phyloP scores from a whole-genome alignment of 495 filamentous ascomycete genomes.

The Trichoderma reesei region DNA sequence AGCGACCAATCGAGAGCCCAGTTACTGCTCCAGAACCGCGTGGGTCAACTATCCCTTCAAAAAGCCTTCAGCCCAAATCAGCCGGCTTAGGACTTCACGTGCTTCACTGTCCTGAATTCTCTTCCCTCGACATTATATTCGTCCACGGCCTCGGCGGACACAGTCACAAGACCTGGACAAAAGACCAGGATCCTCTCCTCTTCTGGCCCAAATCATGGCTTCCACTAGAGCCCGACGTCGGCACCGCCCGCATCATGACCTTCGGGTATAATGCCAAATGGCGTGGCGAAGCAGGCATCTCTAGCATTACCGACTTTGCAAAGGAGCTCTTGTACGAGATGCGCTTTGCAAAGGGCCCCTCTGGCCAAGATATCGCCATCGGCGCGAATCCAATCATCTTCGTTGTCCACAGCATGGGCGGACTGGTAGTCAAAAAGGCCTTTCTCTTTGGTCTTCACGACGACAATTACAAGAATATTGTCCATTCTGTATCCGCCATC shows the following conservation, averaged over 20 bases:
- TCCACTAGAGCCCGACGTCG: conserved; percentile 24
- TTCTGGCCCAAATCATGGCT: conserved; percentile 28
- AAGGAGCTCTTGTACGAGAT: conserved; percentile 27
- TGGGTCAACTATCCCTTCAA: too few species aligned
- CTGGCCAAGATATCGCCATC: conserved; percentile 13
- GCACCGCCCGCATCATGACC: conserved; percentile 22
- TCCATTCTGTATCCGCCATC: conserved; percentile 26
- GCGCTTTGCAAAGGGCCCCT: conserved; percentile 23
- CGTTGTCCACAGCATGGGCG: conserved; percentile 37
- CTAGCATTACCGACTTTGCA: conserved; percentile 24
- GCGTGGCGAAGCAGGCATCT: conserved; percentile 9
- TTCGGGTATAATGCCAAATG: conserved; percentile 30
- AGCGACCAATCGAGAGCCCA: too few species aligned
- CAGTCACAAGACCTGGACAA: conserved; percentile 24
- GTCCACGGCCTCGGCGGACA: conserved; percentile 31
- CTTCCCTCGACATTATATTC: conserved; percentile 28
- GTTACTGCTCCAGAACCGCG: too few species aligned
- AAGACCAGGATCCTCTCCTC: conserved; percentile 18
- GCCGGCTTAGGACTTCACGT: too few species aligned
- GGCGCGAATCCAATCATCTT: conserved; percentile 31
- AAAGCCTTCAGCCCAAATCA: too few species aligned
- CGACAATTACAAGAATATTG: conserved; percentile 25
- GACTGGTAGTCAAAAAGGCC: conserved; percentile 38
- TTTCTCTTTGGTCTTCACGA: conserved; percentile 33
- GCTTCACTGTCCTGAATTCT: too few species aligned